Base-by-base conservation (phyloP, 495 filamentous ascomycete species). In the Podospora australis region DNA sequence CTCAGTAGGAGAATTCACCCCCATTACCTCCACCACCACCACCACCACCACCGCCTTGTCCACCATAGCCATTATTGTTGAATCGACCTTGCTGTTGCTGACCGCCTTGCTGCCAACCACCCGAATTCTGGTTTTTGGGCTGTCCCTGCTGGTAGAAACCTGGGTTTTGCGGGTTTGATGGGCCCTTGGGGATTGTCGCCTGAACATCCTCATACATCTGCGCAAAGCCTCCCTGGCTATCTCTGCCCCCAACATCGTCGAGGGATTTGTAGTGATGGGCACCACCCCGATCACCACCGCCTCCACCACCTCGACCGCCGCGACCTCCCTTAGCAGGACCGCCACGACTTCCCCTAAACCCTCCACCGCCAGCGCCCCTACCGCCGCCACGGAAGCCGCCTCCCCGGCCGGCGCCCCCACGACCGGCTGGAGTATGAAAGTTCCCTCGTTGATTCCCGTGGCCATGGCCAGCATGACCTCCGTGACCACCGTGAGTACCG, bases 171-270 rank as follows among this genome's bases (percentile, higher is more conserved):
- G 47, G 46, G 32, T 50, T 54, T 21, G 46, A 35, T 9, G 52
- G 52, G 1, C 52, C 52, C 41, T 39, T 54, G 8, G 52, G 52
- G n/a, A 54, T 50, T 5, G 24, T 49, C 20, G 39, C 29, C 34
- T 28, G 21, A 35, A 39, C 21, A 25, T 73, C 70, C 40, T 73
- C 70, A 39, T 73, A 73, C 1, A 69, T 70, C 10, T 64, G 50
- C 5, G 56, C 54, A 35, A 60, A 67, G 4, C 64, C 63, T 17
- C 56, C 55, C 16, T 65, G 65, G 29, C 44, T 63, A 2, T 70
- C 68, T 6, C 66, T 64, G 19, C 65, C 65, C 1, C 68, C 69
- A 0, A 74, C 51, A 38, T 74, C 71, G 26, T 74, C 70, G 0
- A 67, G 62, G 5, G 57, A 62, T 32, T 62, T 63, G 56, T 66